A percentile compares a stretch with the other conserved stretches of the same genome.
phyloP scores from a whole-genome alignment of 768 basidiomycete genomes.

The Albatrellus ellisii region DNA sequence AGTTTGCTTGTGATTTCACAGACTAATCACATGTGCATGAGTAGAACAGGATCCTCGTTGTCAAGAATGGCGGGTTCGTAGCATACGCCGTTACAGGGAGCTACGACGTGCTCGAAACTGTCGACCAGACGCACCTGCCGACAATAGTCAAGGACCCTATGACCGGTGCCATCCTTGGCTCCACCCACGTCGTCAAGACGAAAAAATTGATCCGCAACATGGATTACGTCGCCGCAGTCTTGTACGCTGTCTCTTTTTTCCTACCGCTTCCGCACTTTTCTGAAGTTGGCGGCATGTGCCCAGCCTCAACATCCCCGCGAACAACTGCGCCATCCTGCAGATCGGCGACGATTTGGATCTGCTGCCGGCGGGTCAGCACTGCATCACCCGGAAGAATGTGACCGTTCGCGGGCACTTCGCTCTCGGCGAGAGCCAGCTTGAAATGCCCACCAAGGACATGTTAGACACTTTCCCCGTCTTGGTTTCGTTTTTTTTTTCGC shows the following conservation, averaged over 20 bases:
- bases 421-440: conserved; percentile 71
- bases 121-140: conserved; percentile 74
- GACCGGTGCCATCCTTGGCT: conserved; percentile 53
- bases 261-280: background rate
- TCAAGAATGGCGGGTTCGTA: conserved; percentile 70
- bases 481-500: background rate
- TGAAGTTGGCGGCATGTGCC: background rate
- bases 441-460: conserved; percentile 86
- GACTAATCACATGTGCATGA: background rate
- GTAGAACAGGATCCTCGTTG: conserved; percentile 63
- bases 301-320: conserved; percentile 75
- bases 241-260: conserved; percentile 30
- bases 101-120: conserved; percentile 62
- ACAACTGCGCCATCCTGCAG: conserved; percentile 78
- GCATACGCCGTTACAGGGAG: conserved; percentile 68
- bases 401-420: conserved; percentile 72
- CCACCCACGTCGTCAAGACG: conserved; percentile 72
- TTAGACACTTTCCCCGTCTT: conserved; percentile 27
- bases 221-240: conserved; percentile 69
- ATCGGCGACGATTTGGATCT: conserved; percentile 69
- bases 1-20: background rate
- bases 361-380: conserved; percentile 72
- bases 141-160: conserved; percentile 44
- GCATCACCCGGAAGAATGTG: conserved; percentile 73
- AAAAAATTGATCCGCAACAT: conserved; percentile 37